Evolutionary conservation across 768 basidiomycete genomes (phyloP).

Genomic region (Serendipita sp.): DNA sequence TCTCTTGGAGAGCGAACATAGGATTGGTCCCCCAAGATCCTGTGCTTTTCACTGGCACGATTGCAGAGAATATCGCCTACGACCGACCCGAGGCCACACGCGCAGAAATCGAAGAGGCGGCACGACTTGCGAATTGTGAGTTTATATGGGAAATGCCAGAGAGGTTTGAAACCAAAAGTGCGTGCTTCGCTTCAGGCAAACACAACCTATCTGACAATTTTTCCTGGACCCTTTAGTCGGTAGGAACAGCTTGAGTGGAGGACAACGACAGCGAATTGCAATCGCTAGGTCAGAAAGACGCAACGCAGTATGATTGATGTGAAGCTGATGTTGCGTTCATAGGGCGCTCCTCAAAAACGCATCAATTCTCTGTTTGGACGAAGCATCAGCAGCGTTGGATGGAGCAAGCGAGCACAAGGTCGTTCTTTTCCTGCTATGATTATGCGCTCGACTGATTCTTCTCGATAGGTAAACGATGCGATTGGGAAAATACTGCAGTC

Average conservation of each 20-base stretch:
- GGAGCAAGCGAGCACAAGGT: conserved; percentile 77
- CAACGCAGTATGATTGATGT: conserved; percentile 24
- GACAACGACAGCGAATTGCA: conserved; percentile 66
- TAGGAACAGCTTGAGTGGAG: conserved; percentile 55
- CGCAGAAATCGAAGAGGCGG: conserved; percentile 75
- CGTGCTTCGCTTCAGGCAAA: conserved; percentile 18
- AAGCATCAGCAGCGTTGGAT: conserved; percentile 79
- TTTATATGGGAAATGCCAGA: conserved; percentile 91
- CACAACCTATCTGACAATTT: conserved; percentile 3
- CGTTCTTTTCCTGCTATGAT: conserved; percentile 17
- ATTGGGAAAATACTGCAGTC: conserved; percentile 74
- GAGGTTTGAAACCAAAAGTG: conserved; percentile 87
- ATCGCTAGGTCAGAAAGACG: conserved; percentile 30
- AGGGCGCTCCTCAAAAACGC: conserved; percentile 83
- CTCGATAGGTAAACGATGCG: conserved; percentile 62
- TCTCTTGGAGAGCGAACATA: conserved; percentile 77
- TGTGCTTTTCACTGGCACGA: conserved; percentile 79
- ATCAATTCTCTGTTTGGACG: conserved; percentile 72
- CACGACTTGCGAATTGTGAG: conserved; percentile 85
- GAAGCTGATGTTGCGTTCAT: conserved; percentile 13
- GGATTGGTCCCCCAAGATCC: conserved; percentile 93
- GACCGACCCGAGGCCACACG: conserved; percentile 61
- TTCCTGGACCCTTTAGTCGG: conserved; percentile 41
- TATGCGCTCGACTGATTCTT: not conserved
- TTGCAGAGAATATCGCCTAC: conserved; percentile 88